phyloP scores from a whole-genome alignment of 306 rosid genomes.

The Abrus precatorius region DNA sequence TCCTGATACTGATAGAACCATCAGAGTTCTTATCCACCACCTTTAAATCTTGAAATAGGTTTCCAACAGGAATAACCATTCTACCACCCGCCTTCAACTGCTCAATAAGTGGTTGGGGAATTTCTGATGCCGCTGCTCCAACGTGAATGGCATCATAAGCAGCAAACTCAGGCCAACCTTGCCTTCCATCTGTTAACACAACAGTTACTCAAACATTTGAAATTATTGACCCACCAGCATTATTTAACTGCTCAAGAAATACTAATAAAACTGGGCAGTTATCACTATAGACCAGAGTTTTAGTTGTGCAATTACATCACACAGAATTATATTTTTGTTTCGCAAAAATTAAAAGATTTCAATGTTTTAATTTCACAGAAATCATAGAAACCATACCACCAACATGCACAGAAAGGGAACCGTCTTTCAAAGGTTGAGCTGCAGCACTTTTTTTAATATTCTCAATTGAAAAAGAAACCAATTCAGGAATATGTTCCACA shows the following conservation, averaged over 20 bases:
- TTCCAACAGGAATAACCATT: conserved; percentile 97
- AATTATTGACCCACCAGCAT: conserved; percentile 26
- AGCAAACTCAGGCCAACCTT: conserved; percentile 84
- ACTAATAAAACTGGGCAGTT: conserved; percentile 6
- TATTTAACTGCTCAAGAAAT: conserved; percentile 21
- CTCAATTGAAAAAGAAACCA: conserved; percentile 74
- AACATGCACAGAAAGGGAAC: conserved; percentile 79
- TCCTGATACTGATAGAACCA: conserved; percentile 70
- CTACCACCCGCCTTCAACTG: conserved; percentile 97
- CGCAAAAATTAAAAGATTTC: not conserved
- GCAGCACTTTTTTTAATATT: conserved; percentile 85
- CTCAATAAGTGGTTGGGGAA: conserved; percentile 81
- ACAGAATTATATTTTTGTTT: not conserved
- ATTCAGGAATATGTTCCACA: conserved; percentile 94
- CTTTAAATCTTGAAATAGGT: conserved; percentile 77
- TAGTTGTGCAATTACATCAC: not conserved
- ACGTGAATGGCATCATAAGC: conserved; percentile 98
- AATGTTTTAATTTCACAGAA: conserved; percentile 4
- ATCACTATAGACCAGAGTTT: not conserved
- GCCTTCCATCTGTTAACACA: conserved; percentile 80
- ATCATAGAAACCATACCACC: conserved; percentile 66
- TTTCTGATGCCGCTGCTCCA: conserved; percentile 94
- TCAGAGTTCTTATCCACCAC: conserved; percentile 87
- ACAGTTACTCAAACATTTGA: conserved; percentile 10
- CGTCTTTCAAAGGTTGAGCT: conserved; percentile 74